A percentile compares a stretch with the other conserved stretches of the same genome.
phyloP scores from a whole-genome alignment of 176 grass and related monocot species.

The Thalia dealbata region DNA sequence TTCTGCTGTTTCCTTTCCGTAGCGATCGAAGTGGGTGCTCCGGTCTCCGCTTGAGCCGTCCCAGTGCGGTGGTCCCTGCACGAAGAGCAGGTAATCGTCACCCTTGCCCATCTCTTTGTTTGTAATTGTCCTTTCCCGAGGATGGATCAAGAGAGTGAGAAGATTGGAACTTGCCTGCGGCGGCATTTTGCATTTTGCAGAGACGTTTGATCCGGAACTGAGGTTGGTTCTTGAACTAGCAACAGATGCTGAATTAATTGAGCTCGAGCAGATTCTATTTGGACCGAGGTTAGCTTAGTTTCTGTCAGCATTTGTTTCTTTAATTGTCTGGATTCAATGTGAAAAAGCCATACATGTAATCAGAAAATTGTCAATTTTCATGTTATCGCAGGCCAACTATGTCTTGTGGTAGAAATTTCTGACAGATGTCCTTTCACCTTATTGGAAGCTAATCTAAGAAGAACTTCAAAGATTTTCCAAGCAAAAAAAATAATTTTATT shows the following conservation, averaged over 20 bases:
- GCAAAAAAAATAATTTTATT: not conserved
- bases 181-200: conserved; percentile 21
- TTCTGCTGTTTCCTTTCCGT: not conserved
- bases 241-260: conserved; percentile 60
- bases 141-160: not conserved
- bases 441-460: not conserved
- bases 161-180: not conserved
- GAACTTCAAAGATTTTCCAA: not conserved
- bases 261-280: conserved; percentile 79
- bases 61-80: not conserved
- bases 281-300: conserved; percentile 46
- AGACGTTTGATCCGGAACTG: conserved; percentile 70
- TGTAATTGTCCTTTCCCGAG: not conserved
- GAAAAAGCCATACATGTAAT: not conserved
- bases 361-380: not conserved
- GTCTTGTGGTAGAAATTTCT: too few species aligned
- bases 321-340: not conserved
- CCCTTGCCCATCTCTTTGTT: not conserved
- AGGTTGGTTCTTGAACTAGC: conserved; percentile 83
- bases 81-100: not conserved
- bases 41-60: not conserved
- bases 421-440: not conserved
- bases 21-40: not conserved
- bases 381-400: too few species aligned
- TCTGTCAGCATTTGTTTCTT: not conserved